A percentile compares a stretch with the other conserved stretches of the same genome.
phyloP scores from a whole-genome alignment of 345 rosid species.

The Arabis hirsuta region DNA sequence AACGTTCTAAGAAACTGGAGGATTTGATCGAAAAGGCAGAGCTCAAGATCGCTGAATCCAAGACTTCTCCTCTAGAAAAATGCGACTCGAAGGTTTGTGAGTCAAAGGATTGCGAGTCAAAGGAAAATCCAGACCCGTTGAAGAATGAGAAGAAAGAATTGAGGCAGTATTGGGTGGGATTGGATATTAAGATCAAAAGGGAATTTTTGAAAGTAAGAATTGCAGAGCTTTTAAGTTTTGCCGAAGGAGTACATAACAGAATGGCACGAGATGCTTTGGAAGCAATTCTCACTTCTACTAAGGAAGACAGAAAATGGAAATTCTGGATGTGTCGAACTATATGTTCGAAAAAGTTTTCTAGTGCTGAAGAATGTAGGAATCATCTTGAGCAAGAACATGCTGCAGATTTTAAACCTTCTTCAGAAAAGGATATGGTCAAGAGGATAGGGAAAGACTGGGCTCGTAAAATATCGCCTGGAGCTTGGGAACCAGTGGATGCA shows the following conservation, averaged over 20 bases:
- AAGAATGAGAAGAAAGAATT: neutral
- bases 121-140: neutral
- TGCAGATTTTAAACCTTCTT: conserved; percentile 10
- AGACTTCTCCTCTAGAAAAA: neutral
- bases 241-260: neutral
- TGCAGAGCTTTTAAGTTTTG: conserved; percentile 13
- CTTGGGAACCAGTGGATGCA: conserved; percentile 29
- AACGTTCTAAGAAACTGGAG: neutral
- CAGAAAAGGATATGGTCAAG: neutral
- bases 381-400: conserved; percentile 35
- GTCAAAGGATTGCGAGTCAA: neutral
- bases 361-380: conserved; percentile 21
- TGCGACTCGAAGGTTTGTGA: neutral
- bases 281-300: conserved; percentile 3
- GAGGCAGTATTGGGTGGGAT: conserved; percentile 21
- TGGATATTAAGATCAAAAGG: conserved; percentile 19
- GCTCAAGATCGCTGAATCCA: conserved; percentile 15
- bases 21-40: neutral
- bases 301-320: conserved; percentile 14
- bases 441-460: conserved; percentile 16
- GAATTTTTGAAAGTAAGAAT: conserved; percentile 27
- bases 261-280: conserved; percentile 8
- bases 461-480: conserved; percentile 2
- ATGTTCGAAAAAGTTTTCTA: neutral
- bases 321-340: conserved; percentile 30